A percentile compares a stretch with the other conserved stretches of the same genome.
phyloP scores from a whole-genome alignment of 2,329 filamentous ascomycete genomes.

The Blastomyces gilchristii region DNA sequence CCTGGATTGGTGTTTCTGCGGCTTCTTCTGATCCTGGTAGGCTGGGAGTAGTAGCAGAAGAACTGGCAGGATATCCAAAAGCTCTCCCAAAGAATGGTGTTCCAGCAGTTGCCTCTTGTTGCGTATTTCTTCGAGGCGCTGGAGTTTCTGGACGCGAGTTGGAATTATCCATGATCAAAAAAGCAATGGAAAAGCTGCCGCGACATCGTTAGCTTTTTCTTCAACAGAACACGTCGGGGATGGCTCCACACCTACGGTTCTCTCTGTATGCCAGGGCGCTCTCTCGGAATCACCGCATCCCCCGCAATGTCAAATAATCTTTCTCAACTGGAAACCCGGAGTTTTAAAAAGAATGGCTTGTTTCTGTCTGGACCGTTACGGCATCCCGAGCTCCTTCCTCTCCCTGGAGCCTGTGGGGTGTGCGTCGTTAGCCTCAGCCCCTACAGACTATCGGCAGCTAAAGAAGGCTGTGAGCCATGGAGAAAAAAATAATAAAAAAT shows the following conservation, averaged over 20 bases:
- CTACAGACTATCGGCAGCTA: background rate
- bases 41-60: background rate
- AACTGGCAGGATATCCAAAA: background rate
- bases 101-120: background rate
- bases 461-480: background rate
- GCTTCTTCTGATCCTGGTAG: background rate
- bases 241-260: background rate
- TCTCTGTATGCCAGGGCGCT: background rate
- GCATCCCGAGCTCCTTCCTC: background rate
- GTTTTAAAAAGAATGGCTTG: background rate
- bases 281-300: background rate
- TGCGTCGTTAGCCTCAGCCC: background rate
- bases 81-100: background rate
- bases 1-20: background rate
- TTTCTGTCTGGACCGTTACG: background rate
- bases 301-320: background rate
- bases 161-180: background rate
- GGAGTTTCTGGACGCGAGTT: slow-evolving; percentile 1
- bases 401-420: background rate
- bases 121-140: background rate
- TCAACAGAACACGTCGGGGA: background rate
- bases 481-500: background rate
- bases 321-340: background rate
- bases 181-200: background rate
- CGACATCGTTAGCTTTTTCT: background rate